Percentiles rank a stretch among this genome's conserved stretches.
Conservation (phyloP, 2,329 filamentous ascomycete species). For the Cercospora sp. region DNA sequence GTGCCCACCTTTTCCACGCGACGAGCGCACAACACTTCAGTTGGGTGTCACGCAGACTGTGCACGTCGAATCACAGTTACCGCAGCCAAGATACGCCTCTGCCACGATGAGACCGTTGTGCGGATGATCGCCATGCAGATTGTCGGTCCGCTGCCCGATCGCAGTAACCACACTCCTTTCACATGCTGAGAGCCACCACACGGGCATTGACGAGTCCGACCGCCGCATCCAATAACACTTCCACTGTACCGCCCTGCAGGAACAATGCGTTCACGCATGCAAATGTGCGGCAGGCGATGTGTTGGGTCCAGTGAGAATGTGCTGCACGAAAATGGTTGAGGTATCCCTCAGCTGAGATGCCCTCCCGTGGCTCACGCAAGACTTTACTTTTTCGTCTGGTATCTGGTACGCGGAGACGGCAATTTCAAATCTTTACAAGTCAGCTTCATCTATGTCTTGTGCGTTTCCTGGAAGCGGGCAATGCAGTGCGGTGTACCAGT, state of each 20-base stretch:
- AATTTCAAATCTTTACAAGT: neutral
- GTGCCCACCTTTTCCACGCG: neutral
- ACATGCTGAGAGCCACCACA: neutral
- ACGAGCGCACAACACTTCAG: neutral
- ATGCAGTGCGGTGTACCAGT: neutral
- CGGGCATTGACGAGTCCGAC: neutral
- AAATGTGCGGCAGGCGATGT: neutral
- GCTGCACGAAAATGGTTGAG: neutral
- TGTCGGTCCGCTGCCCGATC: neutral
- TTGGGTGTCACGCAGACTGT: neutral
- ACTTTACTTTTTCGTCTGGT: neutral
- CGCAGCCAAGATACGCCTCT: neutral
- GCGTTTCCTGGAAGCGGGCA: neutral
- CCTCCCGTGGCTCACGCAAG: neutral
- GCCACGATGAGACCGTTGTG: neutral
- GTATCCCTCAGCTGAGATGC: neutral
- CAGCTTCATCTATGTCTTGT: neutral
- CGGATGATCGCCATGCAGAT: slow-evolving; percentile 1
- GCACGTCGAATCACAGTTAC: neutral
- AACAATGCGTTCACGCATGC: slow-evolving; percentile 2
- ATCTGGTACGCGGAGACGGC: neutral
- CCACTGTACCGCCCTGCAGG: neutral
- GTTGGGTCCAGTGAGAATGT: neutral
- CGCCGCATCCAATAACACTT: neutral
- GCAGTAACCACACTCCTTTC: slow-evolving; percentile 3